phyloP scores from a whole-genome alignment of 208 protist species.

The Trypanosoma grayi region DNA sequence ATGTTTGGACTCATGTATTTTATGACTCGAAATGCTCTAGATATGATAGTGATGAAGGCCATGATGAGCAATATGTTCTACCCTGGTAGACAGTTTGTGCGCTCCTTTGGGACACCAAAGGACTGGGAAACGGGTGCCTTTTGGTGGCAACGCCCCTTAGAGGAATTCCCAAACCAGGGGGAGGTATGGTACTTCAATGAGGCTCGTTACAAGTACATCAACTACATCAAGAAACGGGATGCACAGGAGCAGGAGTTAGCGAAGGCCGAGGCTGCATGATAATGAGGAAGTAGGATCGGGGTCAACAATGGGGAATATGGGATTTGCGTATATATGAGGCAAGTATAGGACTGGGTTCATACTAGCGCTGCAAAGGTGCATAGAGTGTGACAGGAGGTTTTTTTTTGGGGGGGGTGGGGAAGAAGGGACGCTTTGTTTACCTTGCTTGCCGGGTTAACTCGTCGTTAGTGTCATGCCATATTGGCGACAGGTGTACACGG shows the following conservation, averaged over 20 bases:
- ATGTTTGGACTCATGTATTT: conserved; percentile 58
- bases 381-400: no score
- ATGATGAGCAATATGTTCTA: conserved; percentile 86
- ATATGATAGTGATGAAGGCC: conserved; percentile 56
- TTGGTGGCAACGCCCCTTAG: conserved; percentile 87
- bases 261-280: conserved; percentile 44
- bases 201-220: conserved; percentile 75
- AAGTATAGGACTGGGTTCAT: no score
- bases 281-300: no score
- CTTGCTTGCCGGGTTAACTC: no score
- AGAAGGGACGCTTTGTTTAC: no score
- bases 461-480: no score
- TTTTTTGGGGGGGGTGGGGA: no score
- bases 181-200: conserved; percentile 82
- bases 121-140: conserved; percentile 70
- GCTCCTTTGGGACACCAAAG: conserved; percentile 73
- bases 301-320: no score
- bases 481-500: no score
- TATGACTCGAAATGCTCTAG: conserved; percentile 54
- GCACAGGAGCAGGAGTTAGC: conserved; percentile 57
- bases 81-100: conserved; percentile 62
- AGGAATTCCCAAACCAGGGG: conserved; percentile 84
- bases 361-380: no score
- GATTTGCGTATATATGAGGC: no score
- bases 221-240: conserved; percentile 77